Evolutionary conservation across 352 stramenopile species (phyloP), one percentile per base, ranked within the genome.

Genomic region (Phytophthora podocarpi): DNA sequence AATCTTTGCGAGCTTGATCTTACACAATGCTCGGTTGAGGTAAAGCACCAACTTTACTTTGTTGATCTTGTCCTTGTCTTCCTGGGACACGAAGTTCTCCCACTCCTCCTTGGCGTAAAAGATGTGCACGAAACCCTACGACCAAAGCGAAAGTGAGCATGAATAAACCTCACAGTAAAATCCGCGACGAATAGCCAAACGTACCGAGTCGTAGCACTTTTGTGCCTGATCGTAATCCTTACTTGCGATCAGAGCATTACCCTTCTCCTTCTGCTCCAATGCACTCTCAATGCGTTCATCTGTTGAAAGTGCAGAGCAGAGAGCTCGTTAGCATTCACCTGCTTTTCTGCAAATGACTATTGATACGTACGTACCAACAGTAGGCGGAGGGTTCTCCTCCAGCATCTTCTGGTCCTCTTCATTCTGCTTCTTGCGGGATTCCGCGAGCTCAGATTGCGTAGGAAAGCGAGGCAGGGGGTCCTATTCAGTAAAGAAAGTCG

Each of bases 51-150:
- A 64, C 71, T 95, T 95, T 35, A 92, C 77, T 58, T 74, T 68
- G 59, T 93, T 95, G 41, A 95, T 60, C 58, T 91, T 90, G 53
- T 78, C 65, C 55, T 93, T 92, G 47, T 95, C 86, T 40, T 77
- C 64, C 27, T 83, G 61, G 1, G 82, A 65, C 27, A 95, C 74
- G 31, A 93, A 76, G 35, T 89, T 80, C 55, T 95, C 86, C 81
- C 86, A 89, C 59, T 95, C 86, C 42, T 95, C 86, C 46, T 95
- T 95, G 26, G 74, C 76, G 57, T 86, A 95, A 56, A 95, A 95
- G 13, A 93, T 90, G 64, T 93, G 82, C 3, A 95, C 86, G 45
- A 95, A 95, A 5, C 84, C 85, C 85, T 94, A 18, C 21, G 7
- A 56, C 15, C 37, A 39, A 8, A 51, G 21, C 30, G 9, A 42